phyloP scores from a whole-genome alignment of 352 stramenopile genomes.

The Lagenidium giganteum region DNA sequence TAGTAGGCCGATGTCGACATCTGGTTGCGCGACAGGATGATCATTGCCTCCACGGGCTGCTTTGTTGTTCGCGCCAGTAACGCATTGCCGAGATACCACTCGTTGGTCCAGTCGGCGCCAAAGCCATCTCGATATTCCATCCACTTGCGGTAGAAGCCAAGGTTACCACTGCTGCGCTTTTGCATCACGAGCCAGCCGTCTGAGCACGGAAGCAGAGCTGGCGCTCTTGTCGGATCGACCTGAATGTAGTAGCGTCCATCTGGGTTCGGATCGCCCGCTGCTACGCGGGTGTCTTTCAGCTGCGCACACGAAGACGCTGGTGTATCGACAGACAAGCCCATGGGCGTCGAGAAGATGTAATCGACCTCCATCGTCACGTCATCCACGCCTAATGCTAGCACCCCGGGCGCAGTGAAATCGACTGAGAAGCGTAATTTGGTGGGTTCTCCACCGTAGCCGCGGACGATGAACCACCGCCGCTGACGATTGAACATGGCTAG shows the following conservation, averaged over 20 bases:
- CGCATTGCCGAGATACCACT: slow-evolving; percentile 64
- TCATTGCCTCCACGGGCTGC: slow-evolving; percentile 30
- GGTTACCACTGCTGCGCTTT: slow-evolving; percentile 31
- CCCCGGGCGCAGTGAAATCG: slow-evolving; percentile 34
- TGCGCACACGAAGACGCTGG: slow-evolving; percentile 47
- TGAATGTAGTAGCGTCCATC: slow-evolving; percentile 53
- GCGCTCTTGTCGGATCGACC: slow-evolving; percentile 17
- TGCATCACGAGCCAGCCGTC: slow-evolving; percentile 59
- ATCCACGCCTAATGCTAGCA: slow-evolving; percentile 50
- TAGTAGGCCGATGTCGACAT: slow-evolving; percentile 36
- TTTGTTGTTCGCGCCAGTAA: slow-evolving; percentile 29
- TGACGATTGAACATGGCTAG: slow-evolving; percentile 31
- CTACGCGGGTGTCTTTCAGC: slow-evolving; percentile 30
- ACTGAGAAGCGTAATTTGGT: slow-evolving; percentile 33
- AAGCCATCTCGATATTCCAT: slow-evolving; percentile 54
- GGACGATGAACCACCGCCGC: slow-evolving; percentile 29
- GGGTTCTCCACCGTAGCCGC: slow-evolving; percentile 29
- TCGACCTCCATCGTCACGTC: slow-evolving; percentile 60
- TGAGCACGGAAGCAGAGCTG: slow-evolving; percentile 33
- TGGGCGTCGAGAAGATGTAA: slow-evolving; percentile 38
- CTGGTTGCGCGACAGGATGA: slow-evolving; percentile 47
- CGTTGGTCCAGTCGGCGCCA: slow-evolving; percentile 28
- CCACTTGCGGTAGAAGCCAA: slow-evolving; percentile 60
- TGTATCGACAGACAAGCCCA: slow-evolving; percentile 37
- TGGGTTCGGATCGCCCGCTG: slow-evolving; percentile 36